A percentile compares a stretch with the other conserved stretches of the same genome.
phyloP scores from a whole-genome alignment of 2,329 filamentous ascomycete species.

The Microsporum ferrugineum region DNA sequence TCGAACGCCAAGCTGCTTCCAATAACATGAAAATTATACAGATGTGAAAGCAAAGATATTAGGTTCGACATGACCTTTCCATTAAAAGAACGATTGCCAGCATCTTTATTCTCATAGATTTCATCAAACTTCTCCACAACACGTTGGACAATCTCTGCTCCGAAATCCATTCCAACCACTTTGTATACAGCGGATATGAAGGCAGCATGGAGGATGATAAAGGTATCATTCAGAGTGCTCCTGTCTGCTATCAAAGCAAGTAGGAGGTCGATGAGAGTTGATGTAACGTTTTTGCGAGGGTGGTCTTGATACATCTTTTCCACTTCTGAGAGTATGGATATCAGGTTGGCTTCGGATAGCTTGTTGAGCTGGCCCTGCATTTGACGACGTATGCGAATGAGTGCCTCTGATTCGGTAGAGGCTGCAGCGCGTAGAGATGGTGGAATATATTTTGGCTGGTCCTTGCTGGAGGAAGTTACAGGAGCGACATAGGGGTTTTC shows the following conservation, averaged over 20 bases:
- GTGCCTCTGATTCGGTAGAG: constrained; percentile 53
- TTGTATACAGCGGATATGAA: constrained; percentile 84
- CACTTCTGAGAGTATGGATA: constrained; percentile 71
- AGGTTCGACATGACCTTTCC: constrained; percentile 62
- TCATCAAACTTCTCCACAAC: constrained; percentile 64
- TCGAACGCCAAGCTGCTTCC: constrained; percentile 79
- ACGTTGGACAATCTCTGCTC: constrained; percentile 70
- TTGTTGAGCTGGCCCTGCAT: constrained; percentile 84
- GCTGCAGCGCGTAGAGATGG: constrained; percentile 62
- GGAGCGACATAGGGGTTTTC: constrained; percentile 90
- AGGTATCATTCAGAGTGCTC: constrained; percentile 70
- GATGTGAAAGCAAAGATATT: constrained; percentile 67
- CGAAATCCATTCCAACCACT: constrained; percentile 76
- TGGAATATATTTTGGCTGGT: constrained; percentile 66
- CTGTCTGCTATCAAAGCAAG: constrained; percentile 69
- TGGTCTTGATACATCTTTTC: constrained; percentile 74
- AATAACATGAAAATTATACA: constrained; percentile 87
- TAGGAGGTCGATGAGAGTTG: constrained; percentile 64
- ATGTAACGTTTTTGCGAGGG: constrained; percentile 78
- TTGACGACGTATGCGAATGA: constrained; percentile 62
- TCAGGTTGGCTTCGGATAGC: constrained; percentile 78
- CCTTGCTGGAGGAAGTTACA: constrained; percentile 22
- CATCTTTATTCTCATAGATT: constrained; percentile 40
- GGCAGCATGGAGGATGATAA: constrained; percentile 79
- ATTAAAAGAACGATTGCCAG: constrained; percentile 20